Conservation (phyloP, 139 green algal species). For the Ettlia oleoabundans region DNA sequence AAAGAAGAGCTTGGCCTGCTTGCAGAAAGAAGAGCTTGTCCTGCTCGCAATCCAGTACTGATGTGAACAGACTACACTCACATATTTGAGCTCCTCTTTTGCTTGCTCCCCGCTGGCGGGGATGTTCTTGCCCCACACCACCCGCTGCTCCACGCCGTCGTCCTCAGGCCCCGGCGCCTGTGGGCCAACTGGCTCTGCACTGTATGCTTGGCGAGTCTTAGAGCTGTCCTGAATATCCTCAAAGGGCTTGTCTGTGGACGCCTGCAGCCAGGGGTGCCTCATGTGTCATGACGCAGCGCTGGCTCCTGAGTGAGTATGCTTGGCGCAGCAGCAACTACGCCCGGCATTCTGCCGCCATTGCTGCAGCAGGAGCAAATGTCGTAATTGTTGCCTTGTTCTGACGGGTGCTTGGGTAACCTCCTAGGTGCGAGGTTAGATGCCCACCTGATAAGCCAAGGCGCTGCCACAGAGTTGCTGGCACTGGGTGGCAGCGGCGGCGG, state of each 20-base stretch:
- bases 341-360: too few species aligned
- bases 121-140: conserved; percentile 34
- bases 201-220: conserved; percentile 4
- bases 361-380: too few species aligned
- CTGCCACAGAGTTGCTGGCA: not conserved
- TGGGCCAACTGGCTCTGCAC: not conserved
- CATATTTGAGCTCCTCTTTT: conserved; percentile 26
- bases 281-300: not conserved
- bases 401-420: too few species aligned
- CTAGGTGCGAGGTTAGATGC: too few species aligned
- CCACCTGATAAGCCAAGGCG: too few species aligned
- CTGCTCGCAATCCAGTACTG: too few species aligned
- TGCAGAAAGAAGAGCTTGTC: not conserved
- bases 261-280: too few species aligned
- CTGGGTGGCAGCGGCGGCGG: not conserved
- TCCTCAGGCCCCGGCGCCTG: not conserved
- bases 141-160: conserved; percentile 3
- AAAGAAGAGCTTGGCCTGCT: not conserved
- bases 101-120: conserved; percentile 3
- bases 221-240: conserved; percentile 18
- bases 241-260: not conserved
- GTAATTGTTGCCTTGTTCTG: too few species aligned
- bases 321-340: not conserved
- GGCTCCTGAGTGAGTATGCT: not conserved
- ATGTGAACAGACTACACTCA: too few species aligned